phyloP scores from a whole-genome alignment of 1,284 basidiomycete genomes.

The Malassezia restricta region DNA sequence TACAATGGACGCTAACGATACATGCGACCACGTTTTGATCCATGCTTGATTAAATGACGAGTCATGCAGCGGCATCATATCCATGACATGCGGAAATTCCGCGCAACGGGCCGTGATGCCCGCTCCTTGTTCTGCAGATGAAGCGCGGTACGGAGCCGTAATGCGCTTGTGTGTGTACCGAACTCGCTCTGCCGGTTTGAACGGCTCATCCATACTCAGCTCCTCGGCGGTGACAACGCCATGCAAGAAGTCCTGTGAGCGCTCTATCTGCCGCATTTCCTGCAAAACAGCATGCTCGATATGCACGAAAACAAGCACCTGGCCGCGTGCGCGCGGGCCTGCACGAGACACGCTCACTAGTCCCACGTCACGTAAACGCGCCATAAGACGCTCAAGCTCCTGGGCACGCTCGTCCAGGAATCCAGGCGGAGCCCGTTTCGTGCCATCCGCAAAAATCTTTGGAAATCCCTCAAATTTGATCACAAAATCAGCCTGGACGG shows the following conservation, averaged over 20 bases:
- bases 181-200: conserved; percentile 22
- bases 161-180: conserved; percentile 30
- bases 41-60: conserved; percentile 31
- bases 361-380: conserved; percentile 20
- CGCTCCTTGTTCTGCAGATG: conserved; percentile 17
- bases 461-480: conserved; percentile 14
- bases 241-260: conserved; percentile 30
- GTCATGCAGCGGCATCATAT: conserved; percentile 42
- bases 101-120: conserved; percentile 17
- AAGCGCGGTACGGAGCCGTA: conserved; percentile 15
- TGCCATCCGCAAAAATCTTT: neutral
- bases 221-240: conserved; percentile 23
- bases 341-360: conserved; percentile 31
- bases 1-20: conserved; percentile 18
- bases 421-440: conserved; percentile 19
- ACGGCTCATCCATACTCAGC: neutral
- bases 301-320: conserved; percentile 35
- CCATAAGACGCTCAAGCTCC: conserved; percentile 26
- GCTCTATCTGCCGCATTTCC: conserved; percentile 17
- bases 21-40: conserved; percentile 34
- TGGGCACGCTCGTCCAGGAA: conserved; percentile 14
- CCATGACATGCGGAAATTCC: conserved; percentile 36
- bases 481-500: conserved; percentile 4
- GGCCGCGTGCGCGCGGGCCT: conserved; percentile 18
- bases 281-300: conserved; percentile 17